Evolutionary conservation across 208 protist genomes (phyloP).

Genomic region (Trypanosoma congolense): DNA sequence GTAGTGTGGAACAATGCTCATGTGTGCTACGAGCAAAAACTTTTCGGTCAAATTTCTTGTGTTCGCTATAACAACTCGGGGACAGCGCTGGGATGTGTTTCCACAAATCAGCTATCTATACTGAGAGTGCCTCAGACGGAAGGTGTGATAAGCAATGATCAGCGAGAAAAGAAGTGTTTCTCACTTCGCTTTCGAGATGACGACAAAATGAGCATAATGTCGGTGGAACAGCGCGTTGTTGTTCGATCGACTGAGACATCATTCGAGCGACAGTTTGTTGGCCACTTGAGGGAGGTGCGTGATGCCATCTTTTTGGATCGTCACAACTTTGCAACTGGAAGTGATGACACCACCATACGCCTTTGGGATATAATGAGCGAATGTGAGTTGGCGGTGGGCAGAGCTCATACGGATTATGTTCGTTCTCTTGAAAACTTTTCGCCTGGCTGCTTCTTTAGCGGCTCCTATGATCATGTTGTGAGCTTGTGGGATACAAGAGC

Average conservation of each 20-base stretch:
- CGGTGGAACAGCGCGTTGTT: constrained; percentile 71
- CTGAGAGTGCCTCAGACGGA: constrained; percentile 71
- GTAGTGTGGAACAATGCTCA: constrained; percentile 71
- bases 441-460: constrained; percentile 65
- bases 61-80: constrained; percentile 61
- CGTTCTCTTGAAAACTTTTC: constrained; percentile 57
- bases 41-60: constrained; percentile 78
- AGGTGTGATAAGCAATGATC: constrained; percentile 76
- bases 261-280: constrained; percentile 77
- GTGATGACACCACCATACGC: constrained; percentile 79
- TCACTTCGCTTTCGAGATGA: constrained; percentile 75
- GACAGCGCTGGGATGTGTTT: constrained; percentile 52
- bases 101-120: constrained; percentile 76
- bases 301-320: constrained; percentile 59
- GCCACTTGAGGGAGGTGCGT: constrained; percentile 75
- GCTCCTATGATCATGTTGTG: constrained; percentile 81
- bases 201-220: constrained; percentile 73
- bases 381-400: constrained; percentile 39
- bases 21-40: constrained; percentile 81
- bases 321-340: constrained; percentile 77
- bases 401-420: constrained; percentile 82
- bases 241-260: constrained; percentile 71
- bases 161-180: constrained; percentile 69
- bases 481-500: constrained; percentile 78
- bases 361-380: constrained; percentile 78